These are phyloP conservation scores for Reticulascus tulasneorum DNA, from an alignment of 2,329 filamentous ascomycete species.

Conservation along the genomic window DNA sequence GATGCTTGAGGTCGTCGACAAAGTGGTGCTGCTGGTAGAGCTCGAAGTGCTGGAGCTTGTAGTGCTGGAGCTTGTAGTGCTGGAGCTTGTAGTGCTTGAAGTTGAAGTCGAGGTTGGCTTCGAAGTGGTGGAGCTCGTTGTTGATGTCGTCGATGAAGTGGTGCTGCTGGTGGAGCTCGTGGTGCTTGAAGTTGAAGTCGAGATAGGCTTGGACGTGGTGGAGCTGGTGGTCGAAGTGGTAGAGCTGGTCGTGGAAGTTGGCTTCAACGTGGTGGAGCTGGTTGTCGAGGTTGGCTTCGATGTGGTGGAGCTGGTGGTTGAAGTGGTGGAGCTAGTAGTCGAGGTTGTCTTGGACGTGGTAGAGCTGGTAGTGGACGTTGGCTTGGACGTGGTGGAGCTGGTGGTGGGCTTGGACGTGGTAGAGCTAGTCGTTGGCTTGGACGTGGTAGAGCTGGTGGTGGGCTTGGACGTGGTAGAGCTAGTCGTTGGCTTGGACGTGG, in stretches of 20 bases:
- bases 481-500: conserved; percentile 8
- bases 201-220: conserved; percentile 1
- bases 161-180: conserved; percentile 6
- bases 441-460: conserved; percentile 5
- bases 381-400: conserved; percentile 8
- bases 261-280: conserved; percentile 1
- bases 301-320: conserved; percentile 3
- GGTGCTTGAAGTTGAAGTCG: neutral
- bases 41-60: conserved; percentile 8
- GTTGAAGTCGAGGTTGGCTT: conserved; percentile 2
- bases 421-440: conserved; percentile 6
- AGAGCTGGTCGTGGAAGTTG: neutral
- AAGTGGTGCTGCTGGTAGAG: too few species aligned
- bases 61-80: conserved; percentile 8
- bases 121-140: conserved; percentile 6
- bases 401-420: conserved; percentile 6
- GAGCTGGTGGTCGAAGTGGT: conserved; percentile 4
- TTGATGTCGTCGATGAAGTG: conserved; percentile 7
- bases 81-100: neutral
- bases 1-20: too few species aligned
- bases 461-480: conserved; percentile 7
- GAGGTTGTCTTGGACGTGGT: conserved; percentile 1
- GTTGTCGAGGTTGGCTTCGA: conserved; percentile 1
- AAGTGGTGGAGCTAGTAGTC: neutral
- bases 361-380: conserved; percentile 1